Conservation (phyloP, 1,284 basidiomycete species). For the Neolentinus lepideus region DNA sequence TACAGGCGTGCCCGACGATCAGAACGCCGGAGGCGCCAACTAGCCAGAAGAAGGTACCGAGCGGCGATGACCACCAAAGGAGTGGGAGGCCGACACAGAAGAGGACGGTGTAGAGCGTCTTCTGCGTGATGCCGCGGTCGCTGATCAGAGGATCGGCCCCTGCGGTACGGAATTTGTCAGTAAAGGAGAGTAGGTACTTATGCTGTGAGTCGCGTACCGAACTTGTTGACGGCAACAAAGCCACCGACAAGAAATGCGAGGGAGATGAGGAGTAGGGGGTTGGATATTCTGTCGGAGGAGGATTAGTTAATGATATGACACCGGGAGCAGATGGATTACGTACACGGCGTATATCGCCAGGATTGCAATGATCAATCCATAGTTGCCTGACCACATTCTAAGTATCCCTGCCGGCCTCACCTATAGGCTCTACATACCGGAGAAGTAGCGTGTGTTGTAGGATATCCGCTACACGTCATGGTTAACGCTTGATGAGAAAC, state of each 20-base stretch:
- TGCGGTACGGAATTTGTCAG: slow-evolving; percentile 17
- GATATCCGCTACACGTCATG: slow-evolving; percentile 65
- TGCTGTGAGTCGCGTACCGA: slow-evolving; percentile 51
- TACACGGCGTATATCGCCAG: slow-evolving; percentile 90
- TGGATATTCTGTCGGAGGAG: slow-evolving; percentile 66
- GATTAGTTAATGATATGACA: neutral
- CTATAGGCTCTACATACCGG: slow-evolving; percentile 37
- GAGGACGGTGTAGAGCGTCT: slow-evolving; percentile 72
- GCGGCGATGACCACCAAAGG: slow-evolving; percentile 60
- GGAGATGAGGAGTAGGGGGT: slow-evolving; percentile 76
- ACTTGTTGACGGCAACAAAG: slow-evolving; percentile 86
- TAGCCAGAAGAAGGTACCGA: slow-evolving; percentile 74
- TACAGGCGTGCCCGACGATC: slow-evolving; percentile 72
- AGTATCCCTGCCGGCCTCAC: neutral
- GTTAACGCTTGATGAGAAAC: slow-evolving; percentile 4
- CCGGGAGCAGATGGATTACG: slow-evolving; percentile 21
- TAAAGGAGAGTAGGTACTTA: slow-evolving; percentile 6
- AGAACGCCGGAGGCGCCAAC: slow-evolving; percentile 70
- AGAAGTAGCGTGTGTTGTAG: slow-evolving; percentile 93
- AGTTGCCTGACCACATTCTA: slow-evolving; percentile 56
- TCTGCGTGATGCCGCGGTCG: slow-evolving; percentile 75
- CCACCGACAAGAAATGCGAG: slow-evolving; percentile 89
- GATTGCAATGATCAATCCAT: slow-evolving; percentile 74
- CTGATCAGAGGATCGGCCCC: slow-evolving; percentile 80
- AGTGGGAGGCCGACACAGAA: slow-evolving; percentile 76